Base-by-base conservation (phyloP, 2,329 filamentous ascomycete genomes). In the Paracoccidioides brasiliensis region DNA sequence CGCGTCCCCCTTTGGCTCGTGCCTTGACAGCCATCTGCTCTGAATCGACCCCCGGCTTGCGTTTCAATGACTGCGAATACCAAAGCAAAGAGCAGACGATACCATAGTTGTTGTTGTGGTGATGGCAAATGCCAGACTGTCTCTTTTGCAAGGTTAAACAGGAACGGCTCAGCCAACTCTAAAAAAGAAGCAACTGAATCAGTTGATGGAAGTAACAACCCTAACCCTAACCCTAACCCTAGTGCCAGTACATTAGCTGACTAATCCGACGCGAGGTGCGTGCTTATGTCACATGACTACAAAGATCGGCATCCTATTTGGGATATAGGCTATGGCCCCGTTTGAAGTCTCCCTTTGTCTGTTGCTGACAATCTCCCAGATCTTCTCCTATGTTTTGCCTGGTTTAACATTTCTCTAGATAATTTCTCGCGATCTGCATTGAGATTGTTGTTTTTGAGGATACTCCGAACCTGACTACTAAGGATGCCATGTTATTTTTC, bases 221-320 rank as follows among this genome's bases (percentile, higher is more conserved):
- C 56, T 48, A 58, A 54, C 35, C 46, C 46, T 45, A 58, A 43
- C 40, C 48, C 40, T 45, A 48, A 37, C 38, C 42, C n/a, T 38
- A n/a, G 28, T 22, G 22, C 22, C 22, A 2, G 22, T 22, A 22
- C 22, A 22, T 22, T 12, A 38, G 37, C 37, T 12, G 37, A 12
- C 37, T 38, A 12, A 12, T 38, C 37, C 3, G 12, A 38, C 2
- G n/a, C n/a, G n/a, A n/a, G n/a, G n/a, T n/a, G n/a, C n/a, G n/a
- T n/a, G n/a, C n/a, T n/a, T 22, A 22, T 22, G 22, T 22, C 37
- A 38, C 37, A 12, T 38, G 37, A 38, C 37, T 22, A 22, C 22
- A 22, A 22, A 22, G 22, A 22, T 22, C 22, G 2, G 22, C 22
- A 12, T 38, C 37, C 37, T 38, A 38, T 8, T 38, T 38, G 37